Evolutionary conservation across 441 rosid species (phyloP).

Genomic region (Populus hybrid): DNA sequence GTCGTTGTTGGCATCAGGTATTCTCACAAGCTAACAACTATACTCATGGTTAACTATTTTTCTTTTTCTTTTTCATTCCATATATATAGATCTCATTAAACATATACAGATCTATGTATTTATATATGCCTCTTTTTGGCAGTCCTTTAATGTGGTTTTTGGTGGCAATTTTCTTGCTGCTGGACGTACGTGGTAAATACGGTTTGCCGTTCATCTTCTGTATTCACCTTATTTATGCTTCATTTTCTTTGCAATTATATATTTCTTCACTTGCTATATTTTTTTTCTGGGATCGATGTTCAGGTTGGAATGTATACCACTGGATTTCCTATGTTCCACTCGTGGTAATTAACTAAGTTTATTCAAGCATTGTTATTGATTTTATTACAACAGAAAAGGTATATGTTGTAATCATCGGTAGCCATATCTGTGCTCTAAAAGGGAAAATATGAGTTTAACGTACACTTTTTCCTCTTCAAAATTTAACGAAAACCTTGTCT

Average conservation of each 20-base stretch:
- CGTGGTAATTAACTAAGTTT: conserved; percentile 13
- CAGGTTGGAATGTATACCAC: conserved; percentile 29
- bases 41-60: neutral
- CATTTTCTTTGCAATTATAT: too few relatives aligned
- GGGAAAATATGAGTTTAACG: neutral
- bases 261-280: neutral
- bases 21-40: neutral
- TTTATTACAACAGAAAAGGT: neutral
- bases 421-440: neutral
- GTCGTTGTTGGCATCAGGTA: neutral
- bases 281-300: neutral
- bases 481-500: neutral
- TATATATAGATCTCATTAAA: neutral
- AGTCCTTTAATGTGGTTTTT: neutral
- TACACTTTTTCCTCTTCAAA: too few relatives aligned
- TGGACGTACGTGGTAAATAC: conserved; percentile 26
- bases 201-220: neutral
- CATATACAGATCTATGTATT: neutral
- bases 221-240: neutral
- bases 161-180: conserved; percentile 23
- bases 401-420: neutral
- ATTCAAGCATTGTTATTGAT: neutral
- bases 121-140: neutral
- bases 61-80: neutral
- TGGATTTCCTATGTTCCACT: conserved; percentile 34